A percentile compares a stretch with the other conserved stretches of the same genome.
phyloP scores from a whole-genome alignment of 2,329 filamentous ascomycete species.

The Leptographium wingfieldii region DNA sequence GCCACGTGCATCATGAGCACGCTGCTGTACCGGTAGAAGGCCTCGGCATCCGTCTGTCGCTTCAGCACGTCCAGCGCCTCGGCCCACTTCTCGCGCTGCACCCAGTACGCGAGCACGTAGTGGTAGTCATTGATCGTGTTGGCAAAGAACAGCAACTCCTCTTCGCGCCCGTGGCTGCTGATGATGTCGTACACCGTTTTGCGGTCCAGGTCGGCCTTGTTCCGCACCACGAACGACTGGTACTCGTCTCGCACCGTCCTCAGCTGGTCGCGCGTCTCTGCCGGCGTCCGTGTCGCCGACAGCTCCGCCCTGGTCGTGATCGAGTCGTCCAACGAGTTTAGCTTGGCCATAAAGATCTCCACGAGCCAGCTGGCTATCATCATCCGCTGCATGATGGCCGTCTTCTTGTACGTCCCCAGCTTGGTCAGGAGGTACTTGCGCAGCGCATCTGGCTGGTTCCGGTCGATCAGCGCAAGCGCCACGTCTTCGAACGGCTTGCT shows the following conservation, averaged over 20 bases:
- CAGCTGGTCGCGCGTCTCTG: constrained; percentile 61
- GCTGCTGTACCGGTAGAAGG: constrained; percentile 93
- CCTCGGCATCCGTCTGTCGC: constrained; percentile 80
- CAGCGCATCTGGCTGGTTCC: constrained; percentile 77
- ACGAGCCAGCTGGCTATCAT: constrained; percentile 95
- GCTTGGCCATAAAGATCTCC: constrained; percentile 93
- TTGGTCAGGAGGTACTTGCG: constrained; percentile 83
- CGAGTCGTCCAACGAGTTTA: constrained; percentile 88
- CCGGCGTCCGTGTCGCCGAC: constrained; percentile 43
- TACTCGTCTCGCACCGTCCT: constrained; percentile 63
- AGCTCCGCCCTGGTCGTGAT: constrained; percentile 82
- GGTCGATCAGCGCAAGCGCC: constrained; percentile 79
- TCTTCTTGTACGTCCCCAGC: constrained; percentile 67
- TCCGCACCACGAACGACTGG: constrained; percentile 72
- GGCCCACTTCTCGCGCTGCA: constrained; percentile 83
- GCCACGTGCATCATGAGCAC: constrained; percentile 89
- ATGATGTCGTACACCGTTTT: constrained; percentile 94
- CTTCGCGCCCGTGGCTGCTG: constrained; percentile 86
- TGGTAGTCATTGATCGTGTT: constrained; percentile 82
- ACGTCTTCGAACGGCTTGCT: constrained; percentile 97
- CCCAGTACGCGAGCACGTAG: constrained; percentile 93
- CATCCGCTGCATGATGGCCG: constrained; percentile 77
- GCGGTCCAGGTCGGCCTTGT: constrained; percentile 77
- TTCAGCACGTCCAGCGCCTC: constrained; percentile 83
- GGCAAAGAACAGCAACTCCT: constrained; percentile 84